These are phyloP conservation scores for Fraxinus excelsior DNA, from an alignment of 257 asterid species.

Conservation along the genomic window DNA sequence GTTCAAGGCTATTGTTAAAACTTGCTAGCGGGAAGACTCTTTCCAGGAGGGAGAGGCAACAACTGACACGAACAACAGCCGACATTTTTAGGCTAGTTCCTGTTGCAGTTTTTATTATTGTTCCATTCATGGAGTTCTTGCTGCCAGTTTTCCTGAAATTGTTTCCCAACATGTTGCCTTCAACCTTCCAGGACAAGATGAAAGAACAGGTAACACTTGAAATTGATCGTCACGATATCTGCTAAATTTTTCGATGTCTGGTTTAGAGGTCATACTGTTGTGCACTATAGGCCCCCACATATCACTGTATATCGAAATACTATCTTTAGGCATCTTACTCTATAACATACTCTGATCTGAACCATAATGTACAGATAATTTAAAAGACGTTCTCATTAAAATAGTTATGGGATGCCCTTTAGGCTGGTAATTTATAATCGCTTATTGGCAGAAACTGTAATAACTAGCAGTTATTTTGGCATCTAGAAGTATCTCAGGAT, in stretches of 20 bases:
- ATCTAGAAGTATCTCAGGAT: background rate
- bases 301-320: constrained; percentile 4
- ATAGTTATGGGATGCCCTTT: constrained; percentile 8
- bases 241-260: background rate
- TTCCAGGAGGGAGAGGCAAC: constrained; percentile 97
- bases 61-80: constrained; percentile 92
- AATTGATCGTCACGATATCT: constrained; percentile 16
- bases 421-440: background rate
- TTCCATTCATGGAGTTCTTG: constrained; percentile 96
- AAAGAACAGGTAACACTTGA: constrained; percentile 76
- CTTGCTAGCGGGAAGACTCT: constrained; percentile 87
- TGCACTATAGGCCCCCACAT: background rate
- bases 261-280: constrained; percentile 8
- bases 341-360: background rate
- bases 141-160: constrained; percentile 89
- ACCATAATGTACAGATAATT: background rate
- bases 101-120: constrained; percentile 85
- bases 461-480: background rate
- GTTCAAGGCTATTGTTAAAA: constrained; percentile 77
- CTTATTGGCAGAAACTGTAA: background rate
- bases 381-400: background rate
- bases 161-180: constrained; percentile 96
- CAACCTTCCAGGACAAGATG: constrained; percentile 99
- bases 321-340: background rate
- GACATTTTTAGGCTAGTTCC: constrained; percentile 98